Evolutionary conservation across 129 eudicot species (phyloP).

Genomic region (Arctium lappa): DNA sequence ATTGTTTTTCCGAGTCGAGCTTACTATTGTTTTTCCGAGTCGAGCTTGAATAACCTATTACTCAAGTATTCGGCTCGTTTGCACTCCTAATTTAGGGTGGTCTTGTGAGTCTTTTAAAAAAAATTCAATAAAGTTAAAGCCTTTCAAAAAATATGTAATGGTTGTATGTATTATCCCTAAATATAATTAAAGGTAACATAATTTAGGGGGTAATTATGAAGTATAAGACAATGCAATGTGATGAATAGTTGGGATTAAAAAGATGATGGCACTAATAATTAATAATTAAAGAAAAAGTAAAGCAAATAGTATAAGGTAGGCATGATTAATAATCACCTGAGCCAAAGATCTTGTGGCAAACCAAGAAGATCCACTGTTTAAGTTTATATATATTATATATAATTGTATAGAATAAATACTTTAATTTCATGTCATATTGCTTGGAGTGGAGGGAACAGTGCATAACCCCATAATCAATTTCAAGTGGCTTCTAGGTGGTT

Average conservation of each 20-base stretch:
- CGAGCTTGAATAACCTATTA: not conserved
- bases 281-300: conserved; percentile 17
- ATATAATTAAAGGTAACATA: not conserved
- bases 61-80: not conserved
- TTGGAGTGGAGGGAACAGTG: conserved; percentile 61
- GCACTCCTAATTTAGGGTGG: not conserved
- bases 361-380: conserved; percentile 19
- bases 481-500: not conserved
- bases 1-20: not conserved
- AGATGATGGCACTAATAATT: conserved; percentile 13
- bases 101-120: not conserved
- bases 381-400: not conserved
- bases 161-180: not conserved
- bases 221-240: conserved; percentile 1
- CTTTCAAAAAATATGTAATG: not conserved
- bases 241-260: conserved; percentile 6
- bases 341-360: conserved; percentile 23
- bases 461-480: conserved; percentile 11
- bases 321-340: conserved; percentile 26
- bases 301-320: not conserved
- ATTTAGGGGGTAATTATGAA: not conserved
- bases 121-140: no score
- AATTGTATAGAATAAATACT: conserved; percentile 2
- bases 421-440: conserved; percentile 41
- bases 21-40: not conserved